A percentile compares a stretch with the other conserved stretches of the same genome.
These are phyloP conservation scores for Lolium multiflorum DNA, from an alignment of 176 grass and related monocot species.

Conservation along the genomic window DNA sequence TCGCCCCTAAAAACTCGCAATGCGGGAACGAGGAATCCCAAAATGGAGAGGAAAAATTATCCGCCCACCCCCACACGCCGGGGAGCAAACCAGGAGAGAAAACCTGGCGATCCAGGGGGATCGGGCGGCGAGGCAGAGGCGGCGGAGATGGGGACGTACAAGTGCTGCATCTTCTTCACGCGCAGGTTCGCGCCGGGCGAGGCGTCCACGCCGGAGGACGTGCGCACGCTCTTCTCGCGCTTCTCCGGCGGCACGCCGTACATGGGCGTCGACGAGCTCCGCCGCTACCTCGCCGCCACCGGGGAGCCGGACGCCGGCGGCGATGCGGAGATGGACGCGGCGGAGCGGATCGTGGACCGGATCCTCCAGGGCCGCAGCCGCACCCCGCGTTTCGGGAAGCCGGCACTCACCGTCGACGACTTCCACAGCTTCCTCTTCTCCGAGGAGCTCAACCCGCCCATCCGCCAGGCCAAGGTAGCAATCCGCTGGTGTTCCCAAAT, in stretches of 20 bases:
- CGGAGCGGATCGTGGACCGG: constrained; percentile 63
- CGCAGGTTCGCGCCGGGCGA: constrained; percentile 66
- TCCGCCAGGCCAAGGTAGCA: constrained; percentile 50
- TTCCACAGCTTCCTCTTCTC: constrained; percentile 83
- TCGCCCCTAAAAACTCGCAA: constrained; percentile 53
- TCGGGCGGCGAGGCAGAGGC: constrained; percentile 17
- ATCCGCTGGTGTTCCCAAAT: neutral
- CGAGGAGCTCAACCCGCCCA: constrained; percentile 77
- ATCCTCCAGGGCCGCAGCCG: constrained; percentile 62
- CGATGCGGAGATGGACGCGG: constrained; percentile 35
- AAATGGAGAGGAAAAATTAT: constrained; percentile 31
- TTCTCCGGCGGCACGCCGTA: constrained; percentile 58
- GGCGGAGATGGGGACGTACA: constrained; percentile 68
- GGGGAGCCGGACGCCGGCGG: constrained; percentile 28
- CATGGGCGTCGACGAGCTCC: constrained; percentile 71
- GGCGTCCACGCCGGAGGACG: constrained; percentile 67
- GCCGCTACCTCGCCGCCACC: constrained; percentile 59
- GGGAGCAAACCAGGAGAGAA: constrained; percentile 25
- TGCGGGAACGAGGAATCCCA: constrained; percentile 31
- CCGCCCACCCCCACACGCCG: constrained; percentile 43
- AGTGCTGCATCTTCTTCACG: constrained; percentile 89
- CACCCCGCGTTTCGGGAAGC: constrained; percentile 53
- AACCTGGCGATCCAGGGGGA: constrained; percentile 24
- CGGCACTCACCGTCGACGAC: constrained; percentile 68
- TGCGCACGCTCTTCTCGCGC: constrained; percentile 56